Evolutionary conservation across 352 stramenopile genomes (phyloP), one percentile per base, ranked within the genome.

Genomic region (Pythium volutum): DNA sequence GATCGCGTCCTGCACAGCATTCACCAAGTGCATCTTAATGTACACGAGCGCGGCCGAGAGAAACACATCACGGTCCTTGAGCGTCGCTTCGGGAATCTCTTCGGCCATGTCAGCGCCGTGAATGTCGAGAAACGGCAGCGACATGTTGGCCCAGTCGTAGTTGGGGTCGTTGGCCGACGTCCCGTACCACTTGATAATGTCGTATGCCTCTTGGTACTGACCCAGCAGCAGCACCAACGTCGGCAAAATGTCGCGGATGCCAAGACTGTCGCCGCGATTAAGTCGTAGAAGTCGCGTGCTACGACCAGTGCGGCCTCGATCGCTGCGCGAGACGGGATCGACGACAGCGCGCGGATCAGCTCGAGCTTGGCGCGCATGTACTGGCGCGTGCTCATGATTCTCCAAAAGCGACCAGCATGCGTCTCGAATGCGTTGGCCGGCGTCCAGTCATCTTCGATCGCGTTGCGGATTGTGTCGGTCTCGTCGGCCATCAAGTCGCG

Each of bases 121-220:
- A n/a, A 62, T 16, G 16, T 54, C 25, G 20, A 62, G 29, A 23
- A 45, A 62, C 31, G 43, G 55, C 25, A 55, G 31, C 15, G 43
- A 23, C 47, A 50, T 42, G 33, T 63, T 34, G 22, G 4, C 27
- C 22, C 46, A 63, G 45, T 63, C 55, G 29, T 65, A 56, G 23
- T 50, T 12, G 46, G 4, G n/a, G 31, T 48, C 33, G 3, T 38
- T 8, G 12, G 31, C 56, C 2, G 4, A 9, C 18, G 46, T 49
- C 12, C n/a, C 47, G 11, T 33, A 53, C 45, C 58, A 65, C 48
- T 53, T 58, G 49, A 65, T 49, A 27, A 58, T 53, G 38, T 65
- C 58, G 26, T 58, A 65, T 9, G 26, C 43, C 20, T 65, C 58
- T 39, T 58, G 48, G 29, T 53, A 47, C 31, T 39, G 34, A 10